These are phyloP conservation scores for Diaporthe destruens DNA, from an alignment of 2,329 filamentous ascomycete species.

Conservation along the genomic window DNA sequence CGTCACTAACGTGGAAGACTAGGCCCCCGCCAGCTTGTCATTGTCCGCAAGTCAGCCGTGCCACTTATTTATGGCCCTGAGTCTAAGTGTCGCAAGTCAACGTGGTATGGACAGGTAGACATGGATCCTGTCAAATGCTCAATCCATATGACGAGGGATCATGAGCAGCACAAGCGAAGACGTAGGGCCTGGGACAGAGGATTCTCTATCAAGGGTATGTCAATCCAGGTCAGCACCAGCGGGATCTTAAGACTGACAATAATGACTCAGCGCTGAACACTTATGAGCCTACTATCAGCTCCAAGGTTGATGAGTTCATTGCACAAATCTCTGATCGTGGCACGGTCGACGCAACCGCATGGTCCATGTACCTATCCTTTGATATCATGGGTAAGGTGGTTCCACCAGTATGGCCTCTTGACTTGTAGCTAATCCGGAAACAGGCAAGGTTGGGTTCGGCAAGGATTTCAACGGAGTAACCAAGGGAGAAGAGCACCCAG, in stretches of 20 bases:
- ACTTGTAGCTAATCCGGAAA: background rate
- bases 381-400: constrained; percentile 43
- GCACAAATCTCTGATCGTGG: constrained; percentile 40
- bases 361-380: constrained; percentile 47
- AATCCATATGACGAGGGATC: constrained; percentile 54
- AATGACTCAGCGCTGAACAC: constrained; percentile 42
- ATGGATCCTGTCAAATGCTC: constrained; percentile 49
- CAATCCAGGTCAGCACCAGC: background rate
- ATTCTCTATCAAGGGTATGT: constrained; percentile 45
- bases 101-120: constrained; percentile 54
- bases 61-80: constrained; percentile 51
- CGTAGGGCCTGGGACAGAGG: constrained; percentile 47
- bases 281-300: constrained; percentile 45
- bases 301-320: constrained; percentile 42
- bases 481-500: constrained; percentile 46
- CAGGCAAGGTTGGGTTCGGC: constrained; percentile 45
- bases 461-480: constrained; percentile 46
- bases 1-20: background rate
- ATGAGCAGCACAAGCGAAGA: constrained; percentile 43
- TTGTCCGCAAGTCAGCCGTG: constrained; percentile 45
- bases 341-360: constrained; percentile 44
- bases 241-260: background rate
- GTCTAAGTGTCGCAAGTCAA: constrained; percentile 54
- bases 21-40: constrained; percentile 52
- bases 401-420: rapidly evolving